phyloP scores from a whole-genome alignment of 257 asterid genomes.

The Ocimum tenuiflorum region DNA sequence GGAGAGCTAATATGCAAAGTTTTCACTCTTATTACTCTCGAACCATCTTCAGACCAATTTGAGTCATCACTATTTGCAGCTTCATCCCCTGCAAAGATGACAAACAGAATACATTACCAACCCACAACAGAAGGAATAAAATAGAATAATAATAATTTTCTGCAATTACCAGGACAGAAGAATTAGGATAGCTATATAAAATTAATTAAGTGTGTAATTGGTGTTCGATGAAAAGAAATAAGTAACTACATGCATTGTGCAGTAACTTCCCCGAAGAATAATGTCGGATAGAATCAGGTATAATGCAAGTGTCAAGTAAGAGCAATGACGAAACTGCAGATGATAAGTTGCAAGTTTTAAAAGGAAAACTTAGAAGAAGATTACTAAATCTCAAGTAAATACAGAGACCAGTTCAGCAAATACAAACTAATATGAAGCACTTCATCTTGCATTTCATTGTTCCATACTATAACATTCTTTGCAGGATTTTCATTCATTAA shows the following conservation, averaged over 20 bases:
- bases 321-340: no score
- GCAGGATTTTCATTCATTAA: no score
- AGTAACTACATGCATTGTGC: slow-evolving; percentile 1
- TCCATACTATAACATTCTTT: no score
- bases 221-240: not conserved
- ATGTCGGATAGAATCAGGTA: not conserved
- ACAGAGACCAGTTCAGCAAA: no score
- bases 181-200: not conserved
- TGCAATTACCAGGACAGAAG: no score
- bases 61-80: slow-evolving; percentile 64
- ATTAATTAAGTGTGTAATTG: not conserved
- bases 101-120: not conserved
- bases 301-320: not conserved
- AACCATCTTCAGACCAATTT: slow-evolving; percentile 55
- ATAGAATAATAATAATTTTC: no score
- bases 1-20: slow-evolving; percentile 86
- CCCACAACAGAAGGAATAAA: not conserved
- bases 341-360: no score
- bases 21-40: slow-evolving; percentile 47
- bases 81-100: slow-evolving; percentile 53
- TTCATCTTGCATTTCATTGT: no score
- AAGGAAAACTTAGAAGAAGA: no score
- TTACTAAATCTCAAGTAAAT: no score
- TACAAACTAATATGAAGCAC: no score
- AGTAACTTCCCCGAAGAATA: slow-evolving; percentile 5